A percentile compares a stretch with the other conserved stretches of the same genome.
Conservation (phyloP, 768 basidiomycete genomes). For the Phanerochaete sordida region DNA sequence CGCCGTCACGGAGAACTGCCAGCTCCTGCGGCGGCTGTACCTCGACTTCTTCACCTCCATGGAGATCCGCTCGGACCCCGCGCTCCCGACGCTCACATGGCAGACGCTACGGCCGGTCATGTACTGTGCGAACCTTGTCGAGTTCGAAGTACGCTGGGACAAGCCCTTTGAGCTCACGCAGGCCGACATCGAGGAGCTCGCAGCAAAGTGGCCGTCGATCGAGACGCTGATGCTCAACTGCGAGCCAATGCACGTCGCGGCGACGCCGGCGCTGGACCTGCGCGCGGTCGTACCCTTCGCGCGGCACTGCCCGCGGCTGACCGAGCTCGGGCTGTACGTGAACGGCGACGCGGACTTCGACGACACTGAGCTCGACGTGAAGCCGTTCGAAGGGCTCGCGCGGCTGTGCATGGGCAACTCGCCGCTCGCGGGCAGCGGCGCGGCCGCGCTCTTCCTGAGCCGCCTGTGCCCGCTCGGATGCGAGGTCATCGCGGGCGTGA, state of each 20-base stretch:
- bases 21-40: conserved; percentile 41
- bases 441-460: conserved; percentile 51
- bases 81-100: conserved; percentile 27
- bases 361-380: not conserved
- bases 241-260: conserved; percentile 20
- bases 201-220: conserved; percentile 24
- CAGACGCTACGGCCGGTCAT: conserved; percentile 35
- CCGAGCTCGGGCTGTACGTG: conserved; percentile 34
- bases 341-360: conserved; percentile 18
- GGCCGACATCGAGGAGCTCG: conserved; percentile 28
- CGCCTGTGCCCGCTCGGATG: conserved; percentile 45
- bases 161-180: conserved; percentile 22
- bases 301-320: conserved; percentile 34
- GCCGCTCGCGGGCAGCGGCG: conserved; percentile 35
- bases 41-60: conserved; percentile 26
- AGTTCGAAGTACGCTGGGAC: conserved; percentile 32
- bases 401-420: conserved; percentile 51
- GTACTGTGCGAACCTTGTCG: conserved; percentile 23
- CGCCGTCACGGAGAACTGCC: conserved; percentile 45
- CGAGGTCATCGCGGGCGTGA: conserved; percentile 42
- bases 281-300: conserved; percentile 38
- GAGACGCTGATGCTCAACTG: conserved; percentile 22
- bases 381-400: conserved; percentile 19
- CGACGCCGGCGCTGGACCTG: conserved; percentile 30
- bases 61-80: not conserved